phyloP scores from a whole-genome alignment of 139 green algal species.

The Monoraphidium neglectum region DNA sequence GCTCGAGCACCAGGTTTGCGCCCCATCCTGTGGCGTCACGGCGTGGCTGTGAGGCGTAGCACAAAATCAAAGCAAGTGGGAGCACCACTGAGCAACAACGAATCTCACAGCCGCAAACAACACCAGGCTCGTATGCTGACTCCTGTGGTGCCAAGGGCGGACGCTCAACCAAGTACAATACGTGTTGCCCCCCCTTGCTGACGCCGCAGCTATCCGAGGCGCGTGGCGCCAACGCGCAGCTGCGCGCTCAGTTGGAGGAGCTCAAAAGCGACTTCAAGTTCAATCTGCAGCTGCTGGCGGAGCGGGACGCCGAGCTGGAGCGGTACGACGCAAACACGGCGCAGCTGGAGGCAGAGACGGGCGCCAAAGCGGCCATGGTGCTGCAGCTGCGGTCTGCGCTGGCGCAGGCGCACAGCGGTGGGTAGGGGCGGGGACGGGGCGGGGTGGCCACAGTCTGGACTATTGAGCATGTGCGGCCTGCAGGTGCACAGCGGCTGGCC shows the following conservation, averaged over 20 bases:
- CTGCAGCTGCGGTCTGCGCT: conserved; percentile 33
- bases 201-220: conserved; percentile 11
- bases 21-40: background rate
- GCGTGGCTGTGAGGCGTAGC: too few species aligned
- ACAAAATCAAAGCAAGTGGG: too few species aligned
- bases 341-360: conserved; percentile 18
- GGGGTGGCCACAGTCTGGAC: too few species aligned
- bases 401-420: conserved; percentile 32
- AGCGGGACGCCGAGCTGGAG: conserved; percentile 55
- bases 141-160: too few species aligned
- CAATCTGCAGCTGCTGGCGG: conserved; percentile 57
- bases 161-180: too few species aligned
- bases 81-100: too few species aligned
- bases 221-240: conserved; percentile 4
- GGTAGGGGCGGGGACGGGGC: background rate
- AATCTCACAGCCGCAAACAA: too few species aligned
- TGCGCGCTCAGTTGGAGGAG: conserved; percentile 44
- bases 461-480: too few species aligned
- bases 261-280: conserved; percentile 57
- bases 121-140: too few species aligned
- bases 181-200: too few species aligned
- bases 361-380: conserved; percentile 33
- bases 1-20: conserved; percentile 39
- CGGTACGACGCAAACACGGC: conserved; percentile 40
- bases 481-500: too few species aligned